Base-by-base conservation (phyloP, 257 asterid genomes). In the Solanum medicagineum region DNA sequence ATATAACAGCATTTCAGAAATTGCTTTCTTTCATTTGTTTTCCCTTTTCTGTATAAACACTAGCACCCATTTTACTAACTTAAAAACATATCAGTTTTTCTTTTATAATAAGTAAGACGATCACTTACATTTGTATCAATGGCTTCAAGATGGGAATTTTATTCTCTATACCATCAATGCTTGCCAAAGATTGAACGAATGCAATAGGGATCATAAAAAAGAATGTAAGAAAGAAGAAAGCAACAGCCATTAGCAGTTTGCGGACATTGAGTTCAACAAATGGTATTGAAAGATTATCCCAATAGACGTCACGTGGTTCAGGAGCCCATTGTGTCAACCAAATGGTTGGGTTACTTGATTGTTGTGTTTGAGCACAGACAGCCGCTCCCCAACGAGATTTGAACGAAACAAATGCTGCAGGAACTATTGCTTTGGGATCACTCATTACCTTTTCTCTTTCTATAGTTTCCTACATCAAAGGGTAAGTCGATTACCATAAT, bases 341-440 rank as follows among this genome's bases (percentile, higher is more conserved):
- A 69, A 86, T 82, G 55, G 88, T 86, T 16, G 88, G 80, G 66
- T 86, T 86, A 40, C 88, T 82, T 16, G 97, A 29, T 85, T 92
- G 98, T 82, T 93, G 97, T 32, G 99, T 95, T 87, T 95, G 99
- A 63, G 98, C 97, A 85, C 99, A 94, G 71, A 95, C 95, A 16
- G 97, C 99, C 7, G 99, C 97, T 83, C 97, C 99, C 97, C 97
- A 93, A 80, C 99, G 92, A 19, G 97, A 92, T 84, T 90, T 92
- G 81, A 95, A 95, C 7, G 99, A 95, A 42, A 95, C 98, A 69
- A 95, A 95, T 84, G 99, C 95, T 32, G 97, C 95, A n/a, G 99
- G 97, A 83, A 95, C 86, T 79, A 95, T 90, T 85, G 98, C 89
- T 85, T 89, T 89, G 8, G 95, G 93, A 88, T 94, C 95, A 22